Base-by-base conservation (phyloP, 1,139 yeast genomes). In the Yamadazyma conglobata region DNA sequence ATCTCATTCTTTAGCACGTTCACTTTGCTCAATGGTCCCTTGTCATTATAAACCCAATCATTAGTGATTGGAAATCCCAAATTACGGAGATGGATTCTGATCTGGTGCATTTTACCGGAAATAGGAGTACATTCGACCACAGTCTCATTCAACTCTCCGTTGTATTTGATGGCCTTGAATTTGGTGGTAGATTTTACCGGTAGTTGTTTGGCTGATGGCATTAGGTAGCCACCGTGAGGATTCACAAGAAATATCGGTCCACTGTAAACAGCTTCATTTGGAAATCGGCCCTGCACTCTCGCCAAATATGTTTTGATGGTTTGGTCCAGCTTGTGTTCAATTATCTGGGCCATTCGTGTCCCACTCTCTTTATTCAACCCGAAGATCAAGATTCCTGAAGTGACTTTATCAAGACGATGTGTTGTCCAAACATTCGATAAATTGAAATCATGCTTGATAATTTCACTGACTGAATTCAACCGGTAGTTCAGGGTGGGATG, bases 31-130 rank as follows among this genome's bases (percentile, higher is more conserved):
- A 28, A 34, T 4, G 35, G 37, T 5, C 30, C 28, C 3, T 23
- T 31, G 14, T 32, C 26, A 6, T 65, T 66, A 50, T 83, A 83
- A 10, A 79, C 52, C 7, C 70, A 70, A 49, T 85, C 95, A 43
- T 84, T 82, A 1, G 64, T 69, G 8, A 86, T 85, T 0, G 95
- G 91, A 42, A 52, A 62, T 0, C 87, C 86, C 31, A 81, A 32
- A 33, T 77, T 68, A 15, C 84, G 66, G 18, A 84, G 54, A 56
- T 84, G 94, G 6, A 83, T 79, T 32, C 94, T 61, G 14, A 84
- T 81, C 50, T 84, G 94, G 51, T 84, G 94, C 43, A 84, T 81
- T 44, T 83, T 67, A 0, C 94, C 95, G 0, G 91, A 78, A 6
- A 73, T 40, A 0, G 94, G 94, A 38, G 58, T 63, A 47, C 94